Conservation (phyloP, 2,329 filamentous ascomycete genomes). For the Claviceps pazoutovae region DNA sequence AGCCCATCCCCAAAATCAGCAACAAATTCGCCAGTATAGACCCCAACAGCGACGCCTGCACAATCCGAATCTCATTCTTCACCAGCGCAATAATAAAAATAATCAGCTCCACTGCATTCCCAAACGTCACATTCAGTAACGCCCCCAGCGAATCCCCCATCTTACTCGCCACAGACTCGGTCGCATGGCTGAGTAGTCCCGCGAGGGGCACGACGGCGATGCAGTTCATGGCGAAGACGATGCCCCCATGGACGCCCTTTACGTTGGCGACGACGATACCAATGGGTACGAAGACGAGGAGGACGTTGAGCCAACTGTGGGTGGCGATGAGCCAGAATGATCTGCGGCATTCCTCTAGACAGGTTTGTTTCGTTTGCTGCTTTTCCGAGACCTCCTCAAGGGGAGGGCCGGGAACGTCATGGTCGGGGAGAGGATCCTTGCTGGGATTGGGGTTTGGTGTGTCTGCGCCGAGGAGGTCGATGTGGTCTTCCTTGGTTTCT, state of each 20-base stretch:
- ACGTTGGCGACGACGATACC: conserved; percentile 53
- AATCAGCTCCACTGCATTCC: conserved; percentile 67
- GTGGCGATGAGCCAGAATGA: conserved; percentile 43
- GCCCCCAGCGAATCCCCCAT: conserved; percentile 62
- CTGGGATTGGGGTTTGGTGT: conserved; percentile 13
- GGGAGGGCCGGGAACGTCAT: neutral
- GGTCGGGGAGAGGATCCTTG: conserved; percentile 13
- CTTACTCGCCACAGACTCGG: conserved; percentile 58
- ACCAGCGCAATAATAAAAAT: conserved; percentile 36
- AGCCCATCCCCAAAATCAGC: conserved; percentile 83
- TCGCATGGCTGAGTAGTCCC: conserved; percentile 57
- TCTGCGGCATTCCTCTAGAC: conserved; percentile 36
- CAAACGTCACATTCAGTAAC: conserved; percentile 63
- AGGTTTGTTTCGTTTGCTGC: conserved; percentile 23
- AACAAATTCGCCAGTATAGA: conserved; percentile 82
- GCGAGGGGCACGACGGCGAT: conserved; percentile 64
- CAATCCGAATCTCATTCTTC: conserved; percentile 68
- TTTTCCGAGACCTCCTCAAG: conserved; percentile 8
- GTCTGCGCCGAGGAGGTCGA: conserved; percentile 8
- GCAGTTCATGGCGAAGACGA: conserved; percentile 62
- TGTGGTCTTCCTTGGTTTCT: conserved; percentile 17
- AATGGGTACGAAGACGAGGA: conserved; percentile 65
- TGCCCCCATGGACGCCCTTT: conserved; percentile 37
- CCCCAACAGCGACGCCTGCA: conserved; percentile 78
- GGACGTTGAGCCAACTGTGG: conserved; percentile 64